Percentiles rank a stretch among this genome's conserved stretches.
These are phyloP conservation scores for Capsicum baccatum DNA, from an alignment of 257 asterid species.

Conservation along the genomic window DNA sequence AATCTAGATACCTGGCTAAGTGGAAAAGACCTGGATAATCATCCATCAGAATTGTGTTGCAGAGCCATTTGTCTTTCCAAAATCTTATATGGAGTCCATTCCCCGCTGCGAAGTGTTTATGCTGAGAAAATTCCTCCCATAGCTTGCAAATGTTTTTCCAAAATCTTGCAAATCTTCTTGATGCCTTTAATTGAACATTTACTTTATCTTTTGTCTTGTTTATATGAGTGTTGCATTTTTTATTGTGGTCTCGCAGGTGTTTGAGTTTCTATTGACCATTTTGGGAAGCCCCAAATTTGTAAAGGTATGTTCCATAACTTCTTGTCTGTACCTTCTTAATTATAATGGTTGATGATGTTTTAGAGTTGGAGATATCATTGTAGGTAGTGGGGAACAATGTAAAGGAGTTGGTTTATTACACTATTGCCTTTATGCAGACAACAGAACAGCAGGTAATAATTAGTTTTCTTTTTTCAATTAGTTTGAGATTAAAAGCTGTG, in stretches of 20 bases:
- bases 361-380: slow-evolving; percentile 29
- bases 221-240: neutral
- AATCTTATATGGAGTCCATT: no score
- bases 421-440: slow-evolving; percentile 88
- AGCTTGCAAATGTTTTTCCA: no score
- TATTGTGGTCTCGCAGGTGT: slow-evolving; percentile 62
- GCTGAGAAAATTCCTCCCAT: no score
- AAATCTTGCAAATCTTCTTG: no score
- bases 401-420: slow-evolving; percentile 82
- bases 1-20: no score
- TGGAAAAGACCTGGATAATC: no score
- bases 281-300: slow-evolving; percentile 73
- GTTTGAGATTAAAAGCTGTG: neutral
- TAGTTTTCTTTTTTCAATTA: neutral
- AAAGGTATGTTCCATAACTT: slow-evolving; percentile 58
- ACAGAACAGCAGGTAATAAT: slow-evolving; percentile 88
- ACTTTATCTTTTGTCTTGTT: neutral
- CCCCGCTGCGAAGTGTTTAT: no score
- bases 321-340: slow-evolving; percentile 29
- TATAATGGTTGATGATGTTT: slow-evolving; percentile 8
- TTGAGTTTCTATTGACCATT: slow-evolving; percentile 84
- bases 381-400: slow-evolving; percentile 74
- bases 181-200: no score
- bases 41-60: no score
- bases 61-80: no score